Evolutionary conservation across 768 basidiomycete species (phyloP).

Genomic region (Harrya chromipes): DNA sequence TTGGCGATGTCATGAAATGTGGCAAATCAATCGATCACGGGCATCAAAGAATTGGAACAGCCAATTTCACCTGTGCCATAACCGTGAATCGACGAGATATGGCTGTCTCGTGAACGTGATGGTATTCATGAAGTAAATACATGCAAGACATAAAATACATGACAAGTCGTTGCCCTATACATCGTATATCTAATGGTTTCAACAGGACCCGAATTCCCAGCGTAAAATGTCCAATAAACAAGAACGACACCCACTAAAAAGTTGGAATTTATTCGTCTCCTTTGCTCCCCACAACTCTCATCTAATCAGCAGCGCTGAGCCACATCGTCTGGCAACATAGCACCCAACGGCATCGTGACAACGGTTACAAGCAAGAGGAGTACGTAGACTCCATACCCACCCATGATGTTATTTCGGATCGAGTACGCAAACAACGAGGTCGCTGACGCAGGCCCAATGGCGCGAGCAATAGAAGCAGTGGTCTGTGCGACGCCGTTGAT

Average conservation of each 20-base stretch:
- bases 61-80: not conserved
- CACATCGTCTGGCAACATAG: conserved; percentile 22
- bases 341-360: conserved; percentile 16
- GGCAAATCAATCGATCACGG: too few relatives aligned
- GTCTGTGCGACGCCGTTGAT: conserved; percentile 52
- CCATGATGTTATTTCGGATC: conserved; percentile 32
- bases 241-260: conserved; percentile 10
- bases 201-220: not conserved
- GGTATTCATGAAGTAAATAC: conserved; percentile 24
- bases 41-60: not conserved
- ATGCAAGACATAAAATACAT: conserved; percentile 23
- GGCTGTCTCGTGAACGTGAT: conserved; percentile 10
- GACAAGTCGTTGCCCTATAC: not conserved
- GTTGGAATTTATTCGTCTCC: not conserved
- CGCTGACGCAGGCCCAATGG: conserved; percentile 32
- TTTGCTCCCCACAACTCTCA: not conserved
- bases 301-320: conserved; percentile 14
- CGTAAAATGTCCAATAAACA: conserved; percentile 6
- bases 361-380: conserved; percentile 19
- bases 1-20: conserved; percentile 6
- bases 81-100: not conserved
- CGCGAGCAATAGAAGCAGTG: conserved; percentile 29
- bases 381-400: conserved; percentile 36
- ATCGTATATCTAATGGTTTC: conserved; percentile 3
- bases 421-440: conserved; percentile 39